phyloP scores from a whole-genome alignment of 1,284 basidiomycete species.

The Trichosporon sp. region DNA sequence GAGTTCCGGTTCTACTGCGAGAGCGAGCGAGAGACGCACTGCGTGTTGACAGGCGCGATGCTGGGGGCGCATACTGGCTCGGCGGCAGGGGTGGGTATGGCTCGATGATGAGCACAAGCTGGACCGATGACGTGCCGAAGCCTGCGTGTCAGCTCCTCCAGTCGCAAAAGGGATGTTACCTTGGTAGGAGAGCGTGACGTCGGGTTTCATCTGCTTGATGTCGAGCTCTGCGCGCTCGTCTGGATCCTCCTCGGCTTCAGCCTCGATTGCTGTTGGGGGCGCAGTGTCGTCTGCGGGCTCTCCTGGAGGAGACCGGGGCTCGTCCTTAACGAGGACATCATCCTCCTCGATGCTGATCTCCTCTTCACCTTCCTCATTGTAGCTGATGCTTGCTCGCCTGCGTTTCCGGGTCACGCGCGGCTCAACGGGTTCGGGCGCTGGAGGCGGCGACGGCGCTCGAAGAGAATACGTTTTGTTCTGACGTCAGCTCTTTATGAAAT shows the following conservation, averaged over 20 bases:
- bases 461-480: slow-evolving; percentile 50
- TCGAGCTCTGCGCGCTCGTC: slow-evolving; percentile 38
- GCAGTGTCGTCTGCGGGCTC: slow-evolving; percentile 21
- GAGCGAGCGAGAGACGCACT: slow-evolving; percentile 43
- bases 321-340: slow-evolving; percentile 35
- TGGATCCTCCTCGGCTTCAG: background rate
- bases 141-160: slow-evolving; percentile 33
- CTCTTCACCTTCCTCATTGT: slow-evolving; percentile 21
- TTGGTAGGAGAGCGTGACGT: slow-evolving; percentile 48
- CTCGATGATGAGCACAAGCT: slow-evolving; percentile 54
- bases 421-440: slow-evolving; percentile 6
- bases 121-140: slow-evolving; percentile 52
- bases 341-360: slow-evolving; percentile 30
- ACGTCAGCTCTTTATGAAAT: background rate
- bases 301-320: slow-evolving; percentile 25
- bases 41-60: slow-evolving; percentile 50
- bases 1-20: slow-evolving; percentile 40
- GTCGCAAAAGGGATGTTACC: slow-evolving; percentile 31
- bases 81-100: slow-evolving; percentile 51
- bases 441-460: slow-evolving; percentile 45
- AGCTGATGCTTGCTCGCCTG: slow-evolving; percentile 27
- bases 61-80: slow-evolving; percentile 50
- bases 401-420: slow-evolving; percentile 29
- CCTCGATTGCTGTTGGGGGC: slow-evolving; percentile 10
- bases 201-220: slow-evolving; percentile 55